These are phyloP conservation scores for Trametes cinnabarina DNA, from an alignment of 768 basidiomycete genomes.

Conservation along the genomic window DNA sequence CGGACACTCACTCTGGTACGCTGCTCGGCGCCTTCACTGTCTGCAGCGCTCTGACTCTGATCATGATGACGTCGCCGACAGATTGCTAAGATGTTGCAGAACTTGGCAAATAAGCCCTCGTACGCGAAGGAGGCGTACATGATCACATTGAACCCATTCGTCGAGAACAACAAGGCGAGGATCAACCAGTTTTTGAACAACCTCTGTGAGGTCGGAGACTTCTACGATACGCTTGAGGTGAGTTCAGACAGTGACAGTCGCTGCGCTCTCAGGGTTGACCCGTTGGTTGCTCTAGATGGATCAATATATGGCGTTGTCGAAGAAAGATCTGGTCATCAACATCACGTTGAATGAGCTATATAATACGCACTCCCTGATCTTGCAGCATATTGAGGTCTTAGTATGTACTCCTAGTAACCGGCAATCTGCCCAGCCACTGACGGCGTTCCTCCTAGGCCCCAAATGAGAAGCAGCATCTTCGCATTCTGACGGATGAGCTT, in stretches of 20 bases:
- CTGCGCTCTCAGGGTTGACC: neutral
- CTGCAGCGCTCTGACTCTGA: neutral
- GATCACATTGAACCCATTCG: conserved; percentile 97
- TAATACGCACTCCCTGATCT: conserved; percentile 94
- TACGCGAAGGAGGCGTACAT: conserved; percentile 98
- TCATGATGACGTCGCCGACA: conserved; percentile 29
- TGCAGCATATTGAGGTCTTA: conserved; percentile 92
- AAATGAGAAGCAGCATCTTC: conserved; percentile 96
- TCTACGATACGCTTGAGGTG: conserved; percentile 98
- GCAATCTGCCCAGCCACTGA: neutral
- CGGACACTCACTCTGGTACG: conserved; percentile 87
- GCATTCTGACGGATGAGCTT: conserved; percentile 94
- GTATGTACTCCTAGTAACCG: conserved; percentile 49
- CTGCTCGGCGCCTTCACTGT: neutral
- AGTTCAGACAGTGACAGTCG: conserved; percentile 14
- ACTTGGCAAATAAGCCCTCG: conserved; percentile 97
- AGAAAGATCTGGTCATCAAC: conserved; percentile 97
- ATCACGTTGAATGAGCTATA: conserved; percentile 99
- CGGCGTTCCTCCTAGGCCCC: conserved; percentile 61
- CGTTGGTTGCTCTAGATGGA: conserved; percentile 73
- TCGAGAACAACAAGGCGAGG: conserved; percentile 96
- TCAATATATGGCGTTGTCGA: conserved; percentile 99
- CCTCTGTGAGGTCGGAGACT: conserved; percentile 97
- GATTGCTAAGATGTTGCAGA: conserved; percentile 99
- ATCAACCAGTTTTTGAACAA: conserved; percentile 97